A percentile compares a stretch with the other conserved stretches of the same genome.
Evolutionary conservation across 768 basidiomycete genomes (phyloP).

Genomic region (Candolleomyces efflorescens): DNA sequence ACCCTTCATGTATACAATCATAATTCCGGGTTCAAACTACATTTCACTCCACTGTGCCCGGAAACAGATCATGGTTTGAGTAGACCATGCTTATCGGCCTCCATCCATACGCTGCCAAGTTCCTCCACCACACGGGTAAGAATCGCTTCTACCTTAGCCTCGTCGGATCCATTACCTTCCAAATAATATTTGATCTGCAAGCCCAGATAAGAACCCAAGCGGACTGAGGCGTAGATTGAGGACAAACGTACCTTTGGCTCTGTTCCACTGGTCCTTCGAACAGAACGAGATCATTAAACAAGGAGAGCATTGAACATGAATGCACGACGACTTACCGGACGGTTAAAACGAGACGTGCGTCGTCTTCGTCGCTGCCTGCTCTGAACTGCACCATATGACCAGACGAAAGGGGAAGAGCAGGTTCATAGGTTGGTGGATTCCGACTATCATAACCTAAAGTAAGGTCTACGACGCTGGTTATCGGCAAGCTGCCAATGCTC

Average conservation of each 20-base stretch:
- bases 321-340: slow-evolving; percentile 53
- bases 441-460: slow-evolving; percentile 75
- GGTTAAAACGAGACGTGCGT: slow-evolving; percentile 60
- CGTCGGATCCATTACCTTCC: slow-evolving; percentile 66
- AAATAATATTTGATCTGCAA: slow-evolving; percentile 84
- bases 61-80: slow-evolving; percentile 2
- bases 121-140: slow-evolving; percentile 58
- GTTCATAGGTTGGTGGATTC: slow-evolving; percentile 61
- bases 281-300: background rate
- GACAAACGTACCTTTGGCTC: slow-evolving; percentile 68
- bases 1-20: background rate
- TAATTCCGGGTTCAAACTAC: background rate
- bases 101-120: slow-evolving; percentile 65
- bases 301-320: background rate
- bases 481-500: slow-evolving; percentile 52
- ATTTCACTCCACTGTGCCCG: too few species aligned
- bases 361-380: slow-evolving; percentile 38
- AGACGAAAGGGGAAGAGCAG: slow-evolving; percentile 64
- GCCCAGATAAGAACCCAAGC: background rate
- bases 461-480: slow-evolving; percentile 68
- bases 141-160: slow-evolving; percentile 38
- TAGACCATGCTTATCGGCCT: slow-evolving; percentile 41
- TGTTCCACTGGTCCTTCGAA: slow-evolving; percentile 71
- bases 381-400: slow-evolving; percentile 86
- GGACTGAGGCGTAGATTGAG: background rate